Evolutionary conservation across 495 filamentous ascomycete genomes (phyloP), one percentile per base, ranked within the genome.

Genomic region (Penicilliopsis zonata): DNA sequence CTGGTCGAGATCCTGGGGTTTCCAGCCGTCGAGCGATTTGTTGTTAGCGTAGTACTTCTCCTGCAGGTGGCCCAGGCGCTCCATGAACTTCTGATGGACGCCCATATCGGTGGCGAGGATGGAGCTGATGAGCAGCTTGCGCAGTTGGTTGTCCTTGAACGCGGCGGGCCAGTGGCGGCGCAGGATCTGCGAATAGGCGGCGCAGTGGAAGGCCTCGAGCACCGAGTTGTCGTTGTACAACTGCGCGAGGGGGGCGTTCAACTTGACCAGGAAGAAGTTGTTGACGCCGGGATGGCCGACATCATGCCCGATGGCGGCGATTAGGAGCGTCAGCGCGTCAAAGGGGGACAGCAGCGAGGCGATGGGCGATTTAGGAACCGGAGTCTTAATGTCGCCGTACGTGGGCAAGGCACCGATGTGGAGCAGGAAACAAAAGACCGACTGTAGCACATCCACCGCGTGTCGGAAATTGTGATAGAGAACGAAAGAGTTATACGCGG

Each of bases 391-490:
- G 44, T 40, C 40, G 23, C 48, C 37, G 53, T 82, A 85, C 3
- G 76, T 67, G 10, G 87, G 82, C 28, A 94, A 57, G 5, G 76
- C 72, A 24, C 82, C 81, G 27, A 95, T 78, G 27, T 73, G 71
- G 31, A 95, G 63, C n/a, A 98, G 67, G 47, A 94, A 93, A 57
- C 79, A 78, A 54, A 95, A 98, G 23, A 82, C 69, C 3, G 90
- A 92, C 57, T 98, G 90, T 44, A 95, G 67, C 23, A 98, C 90
- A 61, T 98, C 90, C 31, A 90, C 76, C 5, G 92, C 90, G 53
- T 98, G 90, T 30, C 90, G 84, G 55, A 95, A 98, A 52, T 98
- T 98, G 59, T 98, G 90, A 47, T 96, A 98, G n/a, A 88, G 82
- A 22, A 98, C 85, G 52, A 94, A 93, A 30, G 71, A 75, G 48